Conservation (phyloP, 2,329 filamentous ascomycete genomes). For the Sporothrix phasma region DNA sequence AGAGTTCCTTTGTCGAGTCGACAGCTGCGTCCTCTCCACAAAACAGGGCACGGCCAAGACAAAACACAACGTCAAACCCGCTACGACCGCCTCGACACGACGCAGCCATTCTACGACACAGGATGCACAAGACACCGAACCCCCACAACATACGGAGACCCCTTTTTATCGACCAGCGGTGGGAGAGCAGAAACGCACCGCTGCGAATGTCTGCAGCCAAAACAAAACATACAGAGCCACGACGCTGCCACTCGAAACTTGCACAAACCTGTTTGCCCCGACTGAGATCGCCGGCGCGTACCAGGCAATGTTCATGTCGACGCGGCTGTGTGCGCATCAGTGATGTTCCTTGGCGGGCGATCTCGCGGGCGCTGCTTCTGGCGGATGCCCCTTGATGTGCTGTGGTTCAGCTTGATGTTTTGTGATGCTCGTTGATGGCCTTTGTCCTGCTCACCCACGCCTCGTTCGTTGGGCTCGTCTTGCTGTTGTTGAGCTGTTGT, state of each 20-base stretch:
- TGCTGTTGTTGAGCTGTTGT: background rate
- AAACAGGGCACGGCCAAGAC: constrained; percentile 5
- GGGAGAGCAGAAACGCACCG: background rate
- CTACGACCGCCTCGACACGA: background rate
- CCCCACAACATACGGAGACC: background rate
- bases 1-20: no score
- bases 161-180: background rate
- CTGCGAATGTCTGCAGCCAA: no score
- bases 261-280: constrained; percentile 1
- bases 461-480: background rate
- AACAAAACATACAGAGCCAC: background rate
- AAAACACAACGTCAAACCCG: constrained; percentile 6
- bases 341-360: background rate
- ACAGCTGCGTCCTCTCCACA: no score
- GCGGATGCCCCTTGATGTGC: background rate
- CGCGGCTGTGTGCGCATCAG: background rate
- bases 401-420: background rate
- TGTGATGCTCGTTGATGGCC: background rate
- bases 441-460: no score
- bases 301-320: background rate
- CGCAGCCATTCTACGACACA: background rate
- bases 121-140: background rate
- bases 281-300: background rate
- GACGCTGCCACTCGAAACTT: constrained; percentile 1
- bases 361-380: background rate